phyloP scores from a whole-genome alignment of 192 early-diverging fungal species.

The Backusella psychrophila region DNA sequence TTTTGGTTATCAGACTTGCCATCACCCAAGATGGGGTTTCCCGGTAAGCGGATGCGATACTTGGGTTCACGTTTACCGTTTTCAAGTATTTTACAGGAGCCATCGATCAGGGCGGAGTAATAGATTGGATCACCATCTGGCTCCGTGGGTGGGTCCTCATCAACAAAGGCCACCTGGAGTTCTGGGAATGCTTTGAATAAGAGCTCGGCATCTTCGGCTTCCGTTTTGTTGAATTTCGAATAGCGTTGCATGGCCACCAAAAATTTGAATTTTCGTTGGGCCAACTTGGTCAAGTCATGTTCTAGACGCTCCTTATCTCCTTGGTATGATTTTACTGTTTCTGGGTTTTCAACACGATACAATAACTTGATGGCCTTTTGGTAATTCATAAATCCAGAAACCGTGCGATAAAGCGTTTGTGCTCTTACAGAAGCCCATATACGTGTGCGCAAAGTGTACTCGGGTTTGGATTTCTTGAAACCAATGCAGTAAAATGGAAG shows the following conservation, averaged over 20 bases:
- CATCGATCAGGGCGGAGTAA: constrained; percentile 76
- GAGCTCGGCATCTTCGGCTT: constrained; percentile 74
- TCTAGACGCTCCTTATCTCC: constrained; percentile 68
- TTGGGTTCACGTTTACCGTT: constrained; percentile 78
- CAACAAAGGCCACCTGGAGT: constrained; percentile 78
- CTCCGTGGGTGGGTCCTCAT: constrained; percentile 60
- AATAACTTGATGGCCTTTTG: constrained; percentile 79
- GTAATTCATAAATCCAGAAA: constrained; percentile 88
- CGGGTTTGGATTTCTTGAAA: constrained; percentile 77
- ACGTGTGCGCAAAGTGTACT: constrained; percentile 81
- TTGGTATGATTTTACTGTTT: constrained; percentile 62
- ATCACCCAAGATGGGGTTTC: constrained; percentile 87
- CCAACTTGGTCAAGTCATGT: constrained; percentile 64
- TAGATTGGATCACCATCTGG: constrained; percentile 55
- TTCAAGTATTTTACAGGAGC: constrained; percentile 61
- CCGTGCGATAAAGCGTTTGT: constrained; percentile 85
- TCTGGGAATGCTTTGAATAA: constrained; percentile 74
- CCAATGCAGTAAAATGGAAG: constrained; percentile 80
- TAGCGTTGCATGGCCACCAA: constrained; percentile 85
- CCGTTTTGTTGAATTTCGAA: constrained; percentile 73
- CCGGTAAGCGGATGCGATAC: constrained; percentile 75
- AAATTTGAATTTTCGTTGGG: constrained; percentile 80
- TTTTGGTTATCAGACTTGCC: constrained; percentile 93
- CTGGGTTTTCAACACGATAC: constrained; percentile 80
- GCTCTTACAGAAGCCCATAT: constrained; percentile 87